Evolutionary conservation across 2,329 filamentous ascomycete species (phyloP).

Genomic region (Colletotrichum gigasporum): DNA sequence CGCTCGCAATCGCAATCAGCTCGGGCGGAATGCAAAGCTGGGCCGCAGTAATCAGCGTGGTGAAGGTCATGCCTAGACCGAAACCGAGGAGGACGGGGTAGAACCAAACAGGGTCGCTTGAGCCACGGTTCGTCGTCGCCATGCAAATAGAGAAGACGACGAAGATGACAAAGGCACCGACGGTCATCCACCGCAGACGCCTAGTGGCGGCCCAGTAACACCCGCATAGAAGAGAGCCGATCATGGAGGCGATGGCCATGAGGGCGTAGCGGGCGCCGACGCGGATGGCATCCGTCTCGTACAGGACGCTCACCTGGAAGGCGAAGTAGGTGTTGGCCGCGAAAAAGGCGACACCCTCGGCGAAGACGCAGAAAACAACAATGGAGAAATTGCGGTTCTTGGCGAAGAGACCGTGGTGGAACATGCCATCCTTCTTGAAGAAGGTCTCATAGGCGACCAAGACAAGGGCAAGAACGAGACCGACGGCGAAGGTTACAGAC

Average conservation of each 20-base stretch:
- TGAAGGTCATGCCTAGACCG: slow-evolving; percentile 46
- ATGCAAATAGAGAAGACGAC: slow-evolving; percentile 45
- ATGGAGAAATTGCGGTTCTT: slow-evolving; percentile 47
- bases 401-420: slow-evolving; percentile 50
- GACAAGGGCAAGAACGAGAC: slow-evolving; percentile 36
- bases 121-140: slow-evolving; percentile 41
- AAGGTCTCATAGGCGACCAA: slow-evolving; percentile 46
- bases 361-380: slow-evolving; percentile 45
- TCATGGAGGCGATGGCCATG: slow-evolving; percentile 41
- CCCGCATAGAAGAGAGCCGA: slow-evolving; percentile 41
- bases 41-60: slow-evolving; percentile 46
- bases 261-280: slow-evolving; percentile 45
- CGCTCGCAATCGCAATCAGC: slow-evolving; percentile 47
- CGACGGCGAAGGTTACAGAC: slow-evolving; percentile 45
- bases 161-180: slow-evolving; percentile 39
- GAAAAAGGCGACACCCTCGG: slow-evolving; percentile 50
- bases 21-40: slow-evolving; percentile 49
- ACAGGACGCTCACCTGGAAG: slow-evolving; percentile 47
- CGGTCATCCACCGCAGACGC: slow-evolving; percentile 38
- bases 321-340: slow-evolving; percentile 53
- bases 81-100: slow-evolving; percentile 47
- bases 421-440: slow-evolving; percentile 49
- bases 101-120: slow-evolving; percentile 43
- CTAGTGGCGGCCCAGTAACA: slow-evolving; percentile 41
- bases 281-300: slow-evolving; percentile 45